phyloP scores from a whole-genome alignment of 2,329 filamentous ascomycete species.

The Calonectria naviculata region DNA sequence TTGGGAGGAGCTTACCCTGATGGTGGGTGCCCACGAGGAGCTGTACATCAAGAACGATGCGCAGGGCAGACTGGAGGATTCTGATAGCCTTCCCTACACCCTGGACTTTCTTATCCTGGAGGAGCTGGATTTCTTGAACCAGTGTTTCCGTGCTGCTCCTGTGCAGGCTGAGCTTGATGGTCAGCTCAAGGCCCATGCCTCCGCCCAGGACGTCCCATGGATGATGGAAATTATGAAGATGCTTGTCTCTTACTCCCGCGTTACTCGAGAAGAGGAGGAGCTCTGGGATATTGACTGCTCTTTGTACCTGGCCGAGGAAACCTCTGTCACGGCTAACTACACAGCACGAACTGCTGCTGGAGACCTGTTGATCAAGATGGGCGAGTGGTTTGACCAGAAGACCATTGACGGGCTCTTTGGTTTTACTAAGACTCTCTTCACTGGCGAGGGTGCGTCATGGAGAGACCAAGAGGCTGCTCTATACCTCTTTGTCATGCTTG shows the following conservation, averaged over 20 bases:
- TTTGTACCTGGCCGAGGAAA: conserved; percentile 94
- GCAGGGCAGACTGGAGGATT: conserved; percentile 89
- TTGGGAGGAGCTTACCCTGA: conserved; percentile 85
- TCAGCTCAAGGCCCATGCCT: conserved; percentile 73
- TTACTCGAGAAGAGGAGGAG: conserved; percentile 91
- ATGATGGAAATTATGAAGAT: conserved; percentile 89
- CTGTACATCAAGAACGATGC: conserved; percentile 89
- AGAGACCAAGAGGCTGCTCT: conserved; percentile 81
- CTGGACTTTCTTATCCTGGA: conserved; percentile 94
- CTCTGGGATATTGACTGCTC: conserved; percentile 98
- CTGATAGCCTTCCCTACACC: conserved; percentile 92
- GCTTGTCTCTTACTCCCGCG: conserved; percentile 86
- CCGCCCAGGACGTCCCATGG: conserved; percentile 78
- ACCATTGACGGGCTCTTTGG: conserved; percentile 83
- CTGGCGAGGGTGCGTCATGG: conserved; percentile 62
- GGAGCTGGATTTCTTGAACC: conserved; percentile 94
- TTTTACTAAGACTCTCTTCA: conserved; percentile 81
- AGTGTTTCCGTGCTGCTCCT: conserved; percentile 86
- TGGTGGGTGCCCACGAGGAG: conserved; percentile 79
- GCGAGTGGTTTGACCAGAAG: conserved; percentile 84
- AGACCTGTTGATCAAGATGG: conserved; percentile 91
- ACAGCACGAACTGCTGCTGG: conserved; percentile 93
- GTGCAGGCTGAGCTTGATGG: conserved; percentile 90
- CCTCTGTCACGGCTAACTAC: conserved; percentile 94
- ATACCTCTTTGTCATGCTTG: conserved; percentile 85